Evolutionary conservation across 495 filamentous ascomycete species (phyloP).

Genomic region (Neurospora hispaniola): DNA sequence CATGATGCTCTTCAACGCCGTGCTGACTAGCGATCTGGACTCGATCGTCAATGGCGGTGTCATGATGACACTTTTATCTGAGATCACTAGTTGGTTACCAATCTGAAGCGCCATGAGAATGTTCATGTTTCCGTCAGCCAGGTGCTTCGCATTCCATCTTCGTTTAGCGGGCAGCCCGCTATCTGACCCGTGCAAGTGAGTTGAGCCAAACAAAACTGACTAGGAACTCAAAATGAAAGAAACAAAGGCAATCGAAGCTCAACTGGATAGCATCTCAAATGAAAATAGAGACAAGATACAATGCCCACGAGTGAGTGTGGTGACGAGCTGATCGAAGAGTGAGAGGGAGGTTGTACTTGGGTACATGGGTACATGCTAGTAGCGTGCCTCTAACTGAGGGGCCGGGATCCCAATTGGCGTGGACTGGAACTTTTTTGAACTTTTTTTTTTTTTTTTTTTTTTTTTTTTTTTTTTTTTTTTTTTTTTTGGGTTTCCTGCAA

Average conservation of each 20-base stretch:
- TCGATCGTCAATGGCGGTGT: not conserved
- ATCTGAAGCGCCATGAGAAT: not conserved
- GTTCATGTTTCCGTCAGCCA: not conserved
- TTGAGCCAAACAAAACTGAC: not conserved
- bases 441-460: not conserved
- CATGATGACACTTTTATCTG: not conserved
- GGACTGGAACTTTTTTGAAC: not conserved
- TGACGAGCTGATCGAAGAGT: not conserved
- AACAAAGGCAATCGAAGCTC: not conserved
- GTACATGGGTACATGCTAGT: not conserved
- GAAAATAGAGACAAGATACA: not conserved
- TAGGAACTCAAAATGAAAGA: not conserved
- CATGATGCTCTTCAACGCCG: not conserved
- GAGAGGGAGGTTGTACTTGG: not conserved
- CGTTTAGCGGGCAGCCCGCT: not conserved
- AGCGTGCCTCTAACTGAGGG: not conserved
- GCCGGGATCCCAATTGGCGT: not conserved
- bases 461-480: not conserved
- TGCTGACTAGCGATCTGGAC: not conserved
- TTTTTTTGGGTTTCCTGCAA: not conserved
- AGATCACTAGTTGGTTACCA: not conserved
- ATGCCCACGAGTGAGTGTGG: not conserved
- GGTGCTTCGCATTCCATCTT: not conserved
- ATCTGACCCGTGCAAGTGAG: not conserved
- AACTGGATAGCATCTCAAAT: not conserved